Conservation (phyloP, 768 basidiomycete species). For the Strobilomyces dryophilus region DNA sequence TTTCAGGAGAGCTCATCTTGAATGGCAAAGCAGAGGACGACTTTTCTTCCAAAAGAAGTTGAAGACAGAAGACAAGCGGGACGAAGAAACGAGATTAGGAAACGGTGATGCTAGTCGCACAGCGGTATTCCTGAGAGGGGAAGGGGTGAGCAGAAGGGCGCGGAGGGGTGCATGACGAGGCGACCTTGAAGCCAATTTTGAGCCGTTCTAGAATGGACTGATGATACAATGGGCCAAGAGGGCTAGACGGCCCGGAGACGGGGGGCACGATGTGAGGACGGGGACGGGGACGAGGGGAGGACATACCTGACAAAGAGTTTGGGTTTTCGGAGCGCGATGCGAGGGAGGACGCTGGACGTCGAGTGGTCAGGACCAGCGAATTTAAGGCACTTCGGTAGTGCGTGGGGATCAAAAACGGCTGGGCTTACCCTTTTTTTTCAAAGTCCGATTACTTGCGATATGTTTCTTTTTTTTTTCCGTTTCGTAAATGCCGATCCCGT, state of each 20-base stretch:
- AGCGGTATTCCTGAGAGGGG: slow-evolving; percentile 49
- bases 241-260: slow-evolving; percentile 31
- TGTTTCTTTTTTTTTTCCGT: slow-evolving; percentile 14
- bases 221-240: slow-evolving; percentile 71
- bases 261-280: slow-evolving; percentile 15
- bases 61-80: slow-evolving; percentile 52
- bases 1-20: slow-evolving; percentile 71
- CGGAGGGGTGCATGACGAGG: slow-evolving; percentile 14
- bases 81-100: slow-evolving; percentile 47
- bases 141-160: slow-evolving; percentile 25
- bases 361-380: slow-evolving; percentile 33
- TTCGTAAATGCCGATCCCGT: slow-evolving; percentile 25
- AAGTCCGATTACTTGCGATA: slow-evolving; percentile 25
- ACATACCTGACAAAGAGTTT: slow-evolving; percentile 43
- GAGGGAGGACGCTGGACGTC: slow-evolving; percentile 29
- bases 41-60: slow-evolving; percentile 49
- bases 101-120: slow-evolving; percentile 61
- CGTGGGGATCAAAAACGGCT: slow-evolving; percentile 37
- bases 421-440: slow-evolving; percentile 35
- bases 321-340: slow-evolving; percentile 27
- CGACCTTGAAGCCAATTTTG: slow-evolving; percentile 71
- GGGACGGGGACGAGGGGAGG: slow-evolving; percentile 12
- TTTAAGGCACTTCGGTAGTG: slow-evolving; percentile 40
- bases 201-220: slow-evolving; percentile 75
- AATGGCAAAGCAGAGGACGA: slow-evolving; percentile 38